Base-by-base conservation (phyloP, 345 rosid genomes). In the Aurinia saxatilis region DNA sequence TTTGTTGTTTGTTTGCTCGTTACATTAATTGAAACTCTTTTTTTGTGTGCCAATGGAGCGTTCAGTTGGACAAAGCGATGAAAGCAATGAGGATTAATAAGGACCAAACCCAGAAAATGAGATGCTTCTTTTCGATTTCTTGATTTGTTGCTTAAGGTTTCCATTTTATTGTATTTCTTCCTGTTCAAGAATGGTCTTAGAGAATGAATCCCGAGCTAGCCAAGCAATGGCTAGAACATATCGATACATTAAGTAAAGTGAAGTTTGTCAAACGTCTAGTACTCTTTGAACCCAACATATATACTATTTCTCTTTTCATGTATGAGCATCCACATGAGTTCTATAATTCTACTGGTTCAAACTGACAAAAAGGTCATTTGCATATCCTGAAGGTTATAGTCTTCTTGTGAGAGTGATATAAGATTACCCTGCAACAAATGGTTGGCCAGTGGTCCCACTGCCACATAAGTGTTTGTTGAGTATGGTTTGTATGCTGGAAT, bases 401-500 rank as follows among this genome's bases (percentile, higher is more conserved):
- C 52, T 50, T 67, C 18, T 38, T 19, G n/a, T 30, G 35, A 48
- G 16, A 7, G 51, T 9, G 45, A 75, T 64, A 46, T 21, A 21
- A 21, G 27, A 48, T 60, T 79, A 90, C 98, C 98, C 82, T 79
- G 95, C 75, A 84, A 53, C 63, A 88, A 59, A 50, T 78, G 86
- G 50, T 76, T 91, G 36, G 89, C 87, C 74, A 85, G 69, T 8
- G 93, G 95, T 72, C 96, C 98, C 46, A 74, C 30, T 58, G 86
- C 71, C 62, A 91, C 87, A 65, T 91, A 91, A 60, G 96, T 88
- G 77, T 88, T 91, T 59, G 98, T 91, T 10, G 98, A 73, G 67
- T 91, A 88, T 55, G 98, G 82, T 57, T n/a, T n/a, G 96, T 86
- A 81, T 91, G 98, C 71, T 82, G 96, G 60, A 83, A 91, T 76